A percentile compares a stretch with the other conserved stretches of the same genome.
Conservation (phyloP, 1,284 basidiomycete genomes). For the Fistulina hepatica region DNA sequence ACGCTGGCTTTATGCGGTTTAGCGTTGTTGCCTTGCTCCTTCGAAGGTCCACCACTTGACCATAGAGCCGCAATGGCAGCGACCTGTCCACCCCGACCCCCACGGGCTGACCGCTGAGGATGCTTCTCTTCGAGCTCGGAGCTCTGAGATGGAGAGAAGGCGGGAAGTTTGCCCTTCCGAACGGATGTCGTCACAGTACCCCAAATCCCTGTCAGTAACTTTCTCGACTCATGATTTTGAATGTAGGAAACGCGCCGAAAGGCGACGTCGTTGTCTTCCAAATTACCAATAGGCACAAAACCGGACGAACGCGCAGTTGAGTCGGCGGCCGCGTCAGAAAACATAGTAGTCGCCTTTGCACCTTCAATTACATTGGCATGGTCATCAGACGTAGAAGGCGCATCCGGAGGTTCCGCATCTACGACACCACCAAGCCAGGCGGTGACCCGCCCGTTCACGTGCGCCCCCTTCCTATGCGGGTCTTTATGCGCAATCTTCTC, state of each 20-base stretch:
- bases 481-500: too few species aligned
- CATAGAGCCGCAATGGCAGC: slow-evolving; percentile 64
- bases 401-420: slow-evolving; percentile 16
- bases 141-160: slow-evolving; percentile 25
- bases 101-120: slow-evolving; percentile 64
- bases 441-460: slow-evolving; percentile 60
- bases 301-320: slow-evolving; percentile 66
- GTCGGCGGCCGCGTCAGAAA: slow-evolving; percentile 25
- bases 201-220: slow-evolving; percentile 13
- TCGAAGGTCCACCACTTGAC: slow-evolving; percentile 36
- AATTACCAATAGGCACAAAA: slow-evolving; percentile 52
- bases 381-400: slow-evolving; percentile 8
- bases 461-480: slow-evolving; percentile 33
- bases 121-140: slow-evolving; percentile 48
- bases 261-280: slow-evolving; percentile 30
- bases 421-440: slow-evolving; percentile 55
- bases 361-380: too few species aligned
- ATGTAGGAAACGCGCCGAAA: slow-evolving; percentile 10
- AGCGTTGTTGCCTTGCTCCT: slow-evolving; percentile 7
- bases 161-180: slow-evolving; percentile 9
- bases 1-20: slow-evolving; percentile 5
- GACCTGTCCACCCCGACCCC: slow-evolving; percentile 67
- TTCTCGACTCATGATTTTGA: slow-evolving; percentile 7
- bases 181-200: slow-evolving; percentile 20
- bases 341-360: too few species aligned